Conservation (phyloP, 805 yeast genomes). For the Candida namnaoensis region DNA sequence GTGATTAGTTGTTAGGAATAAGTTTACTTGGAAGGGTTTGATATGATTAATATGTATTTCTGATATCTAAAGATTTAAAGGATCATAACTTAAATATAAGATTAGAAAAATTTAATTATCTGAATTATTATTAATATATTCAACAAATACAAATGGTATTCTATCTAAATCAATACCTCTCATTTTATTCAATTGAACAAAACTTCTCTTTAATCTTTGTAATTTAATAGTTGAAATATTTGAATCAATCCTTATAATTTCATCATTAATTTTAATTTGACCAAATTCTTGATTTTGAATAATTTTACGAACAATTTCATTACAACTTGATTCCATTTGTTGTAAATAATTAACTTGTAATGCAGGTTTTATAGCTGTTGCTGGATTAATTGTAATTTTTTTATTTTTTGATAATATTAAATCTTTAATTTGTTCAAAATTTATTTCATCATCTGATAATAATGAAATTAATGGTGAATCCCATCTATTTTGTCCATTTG, state of each 20-base stretch:
- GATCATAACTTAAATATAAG: too few species aligned
- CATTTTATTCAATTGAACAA: slow-evolving; percentile 72
- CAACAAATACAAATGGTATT: slow-evolving; percentile 66
- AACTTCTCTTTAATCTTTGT: slow-evolving; percentile 78
- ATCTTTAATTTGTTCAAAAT: slow-evolving; percentile 64
- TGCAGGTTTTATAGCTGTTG: slow-evolving; percentile 78
- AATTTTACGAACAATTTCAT: slow-evolving; percentile 51
- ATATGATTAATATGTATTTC: too few species aligned
- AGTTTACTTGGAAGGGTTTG: too few species aligned
- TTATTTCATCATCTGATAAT: slow-evolving; percentile 44
- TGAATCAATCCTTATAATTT: slow-evolving; percentile 16
- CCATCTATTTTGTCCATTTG: slow-evolving; percentile 81
- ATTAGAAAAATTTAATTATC: too few species aligned
- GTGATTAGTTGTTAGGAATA: too few species aligned
- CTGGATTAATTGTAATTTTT: slow-evolving; percentile 71
- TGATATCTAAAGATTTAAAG: too few species aligned
- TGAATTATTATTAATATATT: slow-evolving; percentile 56
- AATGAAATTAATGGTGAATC: slow-evolving; percentile 84
- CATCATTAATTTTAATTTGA: slow-evolving; percentile 30
- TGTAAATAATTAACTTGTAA: slow-evolving; percentile 68
- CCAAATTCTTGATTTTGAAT: slow-evolving; percentile 51
- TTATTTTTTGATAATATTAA: slow-evolving; percentile 39
- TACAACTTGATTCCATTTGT: slow-evolving; percentile 67
- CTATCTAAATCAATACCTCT: slow-evolving; percentile 64
- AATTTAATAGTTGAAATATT: slow-evolving; percentile 65